Evolutionary conservation across 1,284 basidiomycete genomes (phyloP), one percentile per base, ranked within the genome.

Genomic region (Athelia sp.): DNA sequence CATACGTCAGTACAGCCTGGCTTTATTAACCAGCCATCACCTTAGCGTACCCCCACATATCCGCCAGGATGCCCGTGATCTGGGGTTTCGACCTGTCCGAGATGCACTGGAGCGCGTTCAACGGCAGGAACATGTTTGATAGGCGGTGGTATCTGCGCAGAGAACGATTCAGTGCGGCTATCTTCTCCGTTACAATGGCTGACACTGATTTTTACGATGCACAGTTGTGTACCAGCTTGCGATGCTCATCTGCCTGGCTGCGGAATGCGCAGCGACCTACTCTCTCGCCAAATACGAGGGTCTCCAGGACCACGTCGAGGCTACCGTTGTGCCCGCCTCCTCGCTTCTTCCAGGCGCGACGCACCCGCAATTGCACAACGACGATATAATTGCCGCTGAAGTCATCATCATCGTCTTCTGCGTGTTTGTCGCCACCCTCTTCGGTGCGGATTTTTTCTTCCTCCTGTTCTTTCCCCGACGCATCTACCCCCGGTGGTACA

Each of bases 401-500:
- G 55, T 58, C n/a, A 24, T 62, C 19, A 64, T 63, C 21, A 67
- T 68, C 49, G 57, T 67, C 3, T 66, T 66, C 49, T 62, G 62
- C 35, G 63, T 66, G 2, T 48, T 67, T 17, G 66, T 67, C 10
- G 64, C 67, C 1, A 66, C 63, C 1, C 19, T 68, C 2, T 67
- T 67, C 47, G 65, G 66, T 13, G 59, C 65, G 11, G 67, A 69
- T 40, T 64, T 64, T 36, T 68, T 68, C 55, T 64, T 69, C 49
- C 58, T 69, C 2, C 45, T 67, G 1, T 63, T 67, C 43, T 69
- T 60, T 57, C 67, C 66, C 1, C 43, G 53, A 23, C 54, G 62
- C 22, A 50, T 45, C 17, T 69, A 68, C 43, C 65, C 66, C 2
- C 35, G 19, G 14, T 66, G 66, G 66, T 68, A 65, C 46, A 58